Base-by-base conservation (phyloP, 2,329 filamentous ascomycete genomes). In the Rhinocladiella mackenziei region DNA sequence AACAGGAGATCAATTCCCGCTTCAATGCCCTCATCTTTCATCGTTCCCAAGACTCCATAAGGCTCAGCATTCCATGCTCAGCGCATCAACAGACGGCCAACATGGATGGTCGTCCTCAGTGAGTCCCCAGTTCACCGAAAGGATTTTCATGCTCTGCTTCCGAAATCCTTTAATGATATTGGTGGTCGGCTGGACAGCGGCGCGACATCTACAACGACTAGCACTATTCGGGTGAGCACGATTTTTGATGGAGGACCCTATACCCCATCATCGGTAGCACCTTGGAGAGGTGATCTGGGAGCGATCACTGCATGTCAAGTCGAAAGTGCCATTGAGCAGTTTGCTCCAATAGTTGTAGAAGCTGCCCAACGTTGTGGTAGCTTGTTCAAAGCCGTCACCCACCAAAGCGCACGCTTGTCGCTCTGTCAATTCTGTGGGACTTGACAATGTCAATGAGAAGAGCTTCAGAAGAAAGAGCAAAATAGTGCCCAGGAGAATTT, bases 61-160 rank as follows among this genome's bases (percentile, higher is more conserved):
- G 60, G 59, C 39, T 58, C 53, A 19, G 74, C 67, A 59, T 80
- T 80, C 77, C 77, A 80, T 6, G 65, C 62, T 7, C 67, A 71
- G 1, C 69, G 62, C 59, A 76, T 70, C 18, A 80, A 65, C 25
- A 72, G 58, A 11, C 66, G 59, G 15, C 60, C 60, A 1, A 48
- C 59, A 8, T 59, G 42, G 2, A 61, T 51, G 3, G 36, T 44
- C 4, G 33, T 62, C 51, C 13, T 75, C 69, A 0, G 66, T 74
- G 25, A 80, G 61, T 2, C 75, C 76, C 77, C 76, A 80, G 54
- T 75, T 77, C 29, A 77, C 63, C 72, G 73, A 76, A 10, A 77
- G 58, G 9, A 76, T 50, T 56, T 65, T 56, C 42, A 79, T 68
- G 1, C 69, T 73, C 11, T 65, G 62, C 41, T 67, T 62, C 33